These are phyloP conservation scores for Pyrrhoderma lamaoense DNA, from an alignment of 1,284 basidiomycete genomes.

Conservation along the genomic window DNA sequence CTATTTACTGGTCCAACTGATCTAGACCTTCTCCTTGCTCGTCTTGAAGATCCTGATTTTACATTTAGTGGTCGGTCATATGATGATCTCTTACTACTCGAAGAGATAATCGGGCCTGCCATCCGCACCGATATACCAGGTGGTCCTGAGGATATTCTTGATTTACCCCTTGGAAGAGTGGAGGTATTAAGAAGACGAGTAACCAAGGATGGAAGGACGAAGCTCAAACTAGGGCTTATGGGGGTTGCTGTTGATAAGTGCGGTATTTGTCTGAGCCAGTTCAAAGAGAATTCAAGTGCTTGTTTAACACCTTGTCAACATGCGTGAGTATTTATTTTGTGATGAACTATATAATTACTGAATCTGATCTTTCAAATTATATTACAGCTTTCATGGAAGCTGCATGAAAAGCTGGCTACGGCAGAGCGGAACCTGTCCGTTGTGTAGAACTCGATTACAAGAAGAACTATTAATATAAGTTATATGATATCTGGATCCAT, in stretches of 20 bases:
- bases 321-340: slow-evolving; percentile 35
- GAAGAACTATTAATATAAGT: too few relatives aligned
- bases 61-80: slow-evolving; percentile 10
- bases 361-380: neutral
- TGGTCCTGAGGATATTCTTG: neutral
- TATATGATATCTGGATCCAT: too few relatives aligned
- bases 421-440: slow-evolving; percentile 15
- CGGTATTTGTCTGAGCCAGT: slow-evolving; percentile 73
- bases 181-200: slow-evolving; percentile 60
- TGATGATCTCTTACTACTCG: slow-evolving; percentile 11
- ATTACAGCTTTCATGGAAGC: slow-evolving; percentile 17
- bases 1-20: slow-evolving; percentile 12
- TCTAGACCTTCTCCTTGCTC: slow-evolving; percentile 11
- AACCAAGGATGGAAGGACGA: slow-evolving; percentile 65
- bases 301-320: slow-evolving; percentile 67
- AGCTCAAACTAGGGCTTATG: slow-evolving; percentile 68
- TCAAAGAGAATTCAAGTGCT: slow-evolving; percentile 52
- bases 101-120: slow-evolving; percentile 16
- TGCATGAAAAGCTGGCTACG: slow-evolving; percentile 15
- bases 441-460: slow-evolving; percentile 11
- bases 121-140: neutral
- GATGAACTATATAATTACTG: neutral
- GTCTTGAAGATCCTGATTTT: slow-evolving; percentile 10
- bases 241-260: slow-evolving; percentile 73
- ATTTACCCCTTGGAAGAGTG: slow-evolving; percentile 41